Conservation (phyloP, 169 alveolate genomes). For the Babesia gibsoni region DNA sequence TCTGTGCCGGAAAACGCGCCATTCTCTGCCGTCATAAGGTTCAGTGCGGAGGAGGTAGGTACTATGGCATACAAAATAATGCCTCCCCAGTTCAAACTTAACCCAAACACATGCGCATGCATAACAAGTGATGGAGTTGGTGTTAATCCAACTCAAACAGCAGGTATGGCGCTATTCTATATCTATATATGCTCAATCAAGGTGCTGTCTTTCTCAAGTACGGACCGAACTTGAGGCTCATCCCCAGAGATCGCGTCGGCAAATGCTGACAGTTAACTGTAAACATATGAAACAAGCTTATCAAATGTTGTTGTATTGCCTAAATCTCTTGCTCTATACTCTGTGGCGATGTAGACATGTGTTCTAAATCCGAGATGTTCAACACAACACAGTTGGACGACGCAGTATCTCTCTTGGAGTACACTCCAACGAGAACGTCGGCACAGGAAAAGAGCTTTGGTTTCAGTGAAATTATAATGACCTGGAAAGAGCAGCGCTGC, state of each 20-base stretch:
- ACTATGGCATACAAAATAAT: no score
- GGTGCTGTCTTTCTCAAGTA: slow-evolving; percentile 83
- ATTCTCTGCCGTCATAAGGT: slow-evolving; percentile 85
- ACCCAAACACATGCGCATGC: slow-evolving; percentile 86
- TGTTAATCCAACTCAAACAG: slow-evolving; percentile 84
- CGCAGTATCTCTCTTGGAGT: slow-evolving; percentile 59
- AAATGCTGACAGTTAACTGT: not conserved
- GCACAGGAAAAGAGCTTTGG: slow-evolving; percentile 81
- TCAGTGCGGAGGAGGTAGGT: slow-evolving; percentile 81
- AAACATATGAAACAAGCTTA: not conserved
- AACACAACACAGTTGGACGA: slow-evolving; percentile 74
- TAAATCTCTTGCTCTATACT: not conserved
- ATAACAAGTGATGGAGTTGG: slow-evolving; percentile 88
- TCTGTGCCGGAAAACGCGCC: slow-evolving; percentile 89
- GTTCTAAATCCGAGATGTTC: slow-evolving; percentile 63
- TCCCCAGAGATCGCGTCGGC: slow-evolving; percentile 92
- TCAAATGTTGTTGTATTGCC: not conserved
- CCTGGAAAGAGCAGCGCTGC: slow-evolving; percentile 74
- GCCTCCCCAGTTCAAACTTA: slow-evolving; percentile 77
- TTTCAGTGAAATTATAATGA: slow-evolving; percentile 83
- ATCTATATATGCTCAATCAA: not conserved
- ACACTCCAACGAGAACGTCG: slow-evolving; percentile 83
- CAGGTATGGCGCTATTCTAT: slow-evolving; percentile 66
- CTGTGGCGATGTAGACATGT: not conserved
- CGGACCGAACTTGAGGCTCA: slow-evolving; percentile 86